Evolutionary conservation across 2,329 filamentous ascomycete genomes (phyloP), one percentile per base, ranked within the genome.

Genomic region (Berkeleyomyces rouxiae): DNA sequence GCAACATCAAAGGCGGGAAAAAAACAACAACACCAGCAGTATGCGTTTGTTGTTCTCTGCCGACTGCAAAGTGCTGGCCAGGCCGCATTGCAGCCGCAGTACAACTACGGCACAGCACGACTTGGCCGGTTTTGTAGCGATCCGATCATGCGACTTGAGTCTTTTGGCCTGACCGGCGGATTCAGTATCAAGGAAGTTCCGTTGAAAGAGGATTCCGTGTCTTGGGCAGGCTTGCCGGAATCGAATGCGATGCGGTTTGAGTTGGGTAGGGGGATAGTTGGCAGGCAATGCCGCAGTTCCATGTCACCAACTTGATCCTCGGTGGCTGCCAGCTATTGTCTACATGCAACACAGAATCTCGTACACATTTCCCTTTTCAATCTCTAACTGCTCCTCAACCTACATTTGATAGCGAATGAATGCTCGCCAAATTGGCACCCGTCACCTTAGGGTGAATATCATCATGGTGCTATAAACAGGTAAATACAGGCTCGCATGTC

Each of bases 271-370:
- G 13, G 36, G 49, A 55, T 55, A 55, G 49, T 55, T 55, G 49
- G 36, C 49, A 55, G n/a, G 49, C 7, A 55, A 37, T 37, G n/a
- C 33, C n/a, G 37, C 49, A 55, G 49, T 55, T 55, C 49, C 49
- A 55, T 13, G 49, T 55, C 49, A 55, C 37, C 49, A 55, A n/a
- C 49, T 55, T 31, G 49, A 55, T 55, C 49, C 49, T 55, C 49
- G 36, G 13, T 55, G 31, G 49, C 49, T 55, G 49, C 49, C 49
- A 55, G 36, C 49, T 55, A 55, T n/a, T 4, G 49, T 33, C 49
- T 55, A 37, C 9, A 16, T 55, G 49, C 49, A 55, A 33, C 36
- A 55, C 49, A 37, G 49, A n/a, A 6, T 33, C 36, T 31, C 49
- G 11, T 23, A n/a, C 10, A 31, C 1, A n/a, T 23, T 36, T 51